Conservation (phyloP, 2,329 filamentous ascomycete species). For the Aspergillus sp. region DNA sequence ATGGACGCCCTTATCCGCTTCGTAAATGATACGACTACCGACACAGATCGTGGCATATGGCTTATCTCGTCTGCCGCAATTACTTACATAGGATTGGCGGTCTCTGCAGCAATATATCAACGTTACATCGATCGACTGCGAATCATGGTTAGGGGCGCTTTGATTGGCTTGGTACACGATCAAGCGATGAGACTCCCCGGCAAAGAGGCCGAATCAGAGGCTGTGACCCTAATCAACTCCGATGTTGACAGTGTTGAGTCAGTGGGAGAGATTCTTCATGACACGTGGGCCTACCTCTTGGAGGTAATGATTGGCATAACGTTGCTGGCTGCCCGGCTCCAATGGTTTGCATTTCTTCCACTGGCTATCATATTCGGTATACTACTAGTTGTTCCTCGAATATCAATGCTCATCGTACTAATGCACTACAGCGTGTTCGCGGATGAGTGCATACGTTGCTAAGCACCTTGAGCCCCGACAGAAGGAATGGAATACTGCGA, state of each 20-base stretch:
- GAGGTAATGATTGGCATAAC: not conserved
- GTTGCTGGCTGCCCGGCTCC: not conserved
- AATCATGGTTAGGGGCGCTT: not conserved
- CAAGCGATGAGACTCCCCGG: not conserved
- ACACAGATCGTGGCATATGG: not conserved
- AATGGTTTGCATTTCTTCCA: not conserved
- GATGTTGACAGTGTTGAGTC: not conserved
- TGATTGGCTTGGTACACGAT: not conserved
- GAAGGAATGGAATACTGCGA: not conserved
- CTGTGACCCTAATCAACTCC: not conserved
- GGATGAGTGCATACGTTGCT: conserved; percentile 4
- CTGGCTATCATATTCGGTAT: not conserved
- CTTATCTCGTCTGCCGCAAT: not conserved
- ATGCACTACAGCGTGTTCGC: not conserved
- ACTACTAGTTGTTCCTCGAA: too few relatives aligned
- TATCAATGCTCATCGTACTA: not conserved
- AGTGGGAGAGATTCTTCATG: not conserved
- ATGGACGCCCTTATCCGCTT: not conserved
- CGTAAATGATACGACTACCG: not conserved
- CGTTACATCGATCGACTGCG: not conserved
- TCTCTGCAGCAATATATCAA: not conserved
- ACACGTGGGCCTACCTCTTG: not conserved
- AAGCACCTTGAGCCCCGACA: not conserved
- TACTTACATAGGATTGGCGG: not conserved
- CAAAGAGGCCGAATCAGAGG: not conserved